phyloP scores from a whole-genome alignment of 2,329 filamentous ascomycete species.

The Fusarium mexicanum region DNA sequence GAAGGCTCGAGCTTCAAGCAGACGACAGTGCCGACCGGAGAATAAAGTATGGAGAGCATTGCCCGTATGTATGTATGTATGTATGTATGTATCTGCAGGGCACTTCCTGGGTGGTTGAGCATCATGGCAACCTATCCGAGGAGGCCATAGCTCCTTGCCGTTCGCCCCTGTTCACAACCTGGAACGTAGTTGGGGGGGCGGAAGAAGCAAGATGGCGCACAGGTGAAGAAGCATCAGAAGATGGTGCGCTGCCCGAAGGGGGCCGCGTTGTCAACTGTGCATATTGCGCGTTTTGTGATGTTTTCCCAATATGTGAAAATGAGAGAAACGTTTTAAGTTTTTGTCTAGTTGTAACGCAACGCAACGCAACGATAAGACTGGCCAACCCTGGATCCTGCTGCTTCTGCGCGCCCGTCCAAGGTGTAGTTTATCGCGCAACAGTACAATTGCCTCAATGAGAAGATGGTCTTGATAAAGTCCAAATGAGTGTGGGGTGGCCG shows the following conservation, averaged over 20 bases:
- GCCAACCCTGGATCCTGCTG: neutral
- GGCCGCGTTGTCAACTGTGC: neutral
- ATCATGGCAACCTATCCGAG: constrained; percentile 19
- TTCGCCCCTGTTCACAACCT: constrained; percentile 17
- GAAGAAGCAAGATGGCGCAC: constrained; percentile 15
- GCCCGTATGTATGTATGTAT: neutral
- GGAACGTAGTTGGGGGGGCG: constrained; percentile 9
- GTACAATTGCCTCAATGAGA: neutral
- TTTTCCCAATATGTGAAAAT: neutral
- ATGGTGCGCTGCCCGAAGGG: neutral
- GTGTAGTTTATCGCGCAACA: neutral
- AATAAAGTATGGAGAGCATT: constrained; percentile 20
- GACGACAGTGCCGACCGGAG: constrained; percentile 6
- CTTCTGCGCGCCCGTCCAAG: neutral
- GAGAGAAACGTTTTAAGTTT: neutral
- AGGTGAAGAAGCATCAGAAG: constrained; percentile 1
- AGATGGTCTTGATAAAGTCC: neutral
- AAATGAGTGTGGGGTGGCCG: neutral
- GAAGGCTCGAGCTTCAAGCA: neutral
- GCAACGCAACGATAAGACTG: neutral
- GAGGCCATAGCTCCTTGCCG: constrained; percentile 32
- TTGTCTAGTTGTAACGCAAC: neutral
- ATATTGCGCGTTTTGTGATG: neutral
- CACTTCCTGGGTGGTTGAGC: constrained; percentile 15
- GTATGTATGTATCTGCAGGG: constrained; percentile 6